Evolutionary conservation across 345 rosid species (phyloP), one percentile per base, ranked within the genome.

Genomic region (Lepidium africanum): DNA sequence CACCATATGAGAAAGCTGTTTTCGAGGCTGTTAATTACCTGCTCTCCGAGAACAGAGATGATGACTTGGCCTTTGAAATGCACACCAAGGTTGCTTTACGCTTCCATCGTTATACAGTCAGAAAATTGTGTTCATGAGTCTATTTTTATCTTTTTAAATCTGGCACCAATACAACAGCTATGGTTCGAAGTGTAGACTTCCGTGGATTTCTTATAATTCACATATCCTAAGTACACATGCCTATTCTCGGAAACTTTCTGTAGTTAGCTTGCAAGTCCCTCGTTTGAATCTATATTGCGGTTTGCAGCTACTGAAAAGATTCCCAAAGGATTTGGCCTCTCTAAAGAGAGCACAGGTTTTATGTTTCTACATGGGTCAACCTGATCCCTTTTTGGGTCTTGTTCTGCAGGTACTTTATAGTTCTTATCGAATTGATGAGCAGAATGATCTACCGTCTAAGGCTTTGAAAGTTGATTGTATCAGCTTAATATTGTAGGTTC

Each of bases 311-410:
- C 76, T 90, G 47, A 67, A 72, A 69, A 80, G 77, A 23, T 93
- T 82, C 77, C 98, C 97, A 2, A 83, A 74, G 70, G 97, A 93
- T 77, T 71, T 88, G 74, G 76, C 51, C 45, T 81, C 97, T 60
- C 74, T 90, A 65, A 87, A 90, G 80, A 87, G 97, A 76, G 92
- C 82, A 36, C 96, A 93, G 59, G 1, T 80, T 14, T 67, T 87
- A 33, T 78, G 96, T 69, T 90, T 90, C 82, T 88, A 87, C 81
- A 84, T 83, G 92, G 97, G 86, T 57, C 82, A 78, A 46, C 82
- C 91, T 38, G 85, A 76, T 65, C 80, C 81, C 43, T 84, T 86
- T 70, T 76, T 90, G 32, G 70, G 37, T 58, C 84, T 93, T 76
- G 89, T 83, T 35, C 75, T 83, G 63, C 80, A 90, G 97, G 96